Conservation (phyloP, 768 basidiomycete genomes). For the Hirschioporus abietinus region DNA sequence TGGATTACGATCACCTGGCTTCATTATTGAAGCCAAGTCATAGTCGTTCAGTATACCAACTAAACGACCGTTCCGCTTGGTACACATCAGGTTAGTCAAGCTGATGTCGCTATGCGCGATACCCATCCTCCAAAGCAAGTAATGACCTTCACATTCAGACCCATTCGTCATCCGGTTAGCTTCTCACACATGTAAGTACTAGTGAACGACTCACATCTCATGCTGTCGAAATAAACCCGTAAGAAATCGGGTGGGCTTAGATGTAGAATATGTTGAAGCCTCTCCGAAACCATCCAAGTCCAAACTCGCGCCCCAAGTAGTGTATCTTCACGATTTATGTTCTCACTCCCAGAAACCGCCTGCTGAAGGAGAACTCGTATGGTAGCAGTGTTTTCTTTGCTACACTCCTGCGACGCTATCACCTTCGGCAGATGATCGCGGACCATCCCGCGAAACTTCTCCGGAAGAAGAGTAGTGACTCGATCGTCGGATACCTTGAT, state of each 20-base stretch:
- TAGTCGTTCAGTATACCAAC: conserved; percentile 26
- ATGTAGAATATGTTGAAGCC: neutral
- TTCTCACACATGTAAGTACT: too few species aligned
- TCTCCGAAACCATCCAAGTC: neutral
- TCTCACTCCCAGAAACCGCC: neutral
- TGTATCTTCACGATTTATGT: neutral
- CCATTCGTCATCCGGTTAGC: too few species aligned
- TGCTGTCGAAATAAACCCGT: neutral
- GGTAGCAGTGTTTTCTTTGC: neutral
- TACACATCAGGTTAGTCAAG: conserved; percentile 26
- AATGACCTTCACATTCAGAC: conserved; percentile 16
- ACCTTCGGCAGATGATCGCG: neutral
- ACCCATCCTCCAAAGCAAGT: conserved; percentile 21
- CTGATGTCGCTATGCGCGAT: conserved; percentile 29
- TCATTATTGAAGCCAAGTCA: conserved; percentile 20
- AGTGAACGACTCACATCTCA: neutral
- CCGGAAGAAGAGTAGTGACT: neutral
- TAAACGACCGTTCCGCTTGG: conserved; percentile 7
- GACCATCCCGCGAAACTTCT: neutral
- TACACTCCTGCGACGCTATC: neutral
- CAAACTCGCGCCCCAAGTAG: neutral
- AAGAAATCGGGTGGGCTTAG: neutral
- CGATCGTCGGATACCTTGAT: neutral
- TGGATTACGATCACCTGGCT: neutral
- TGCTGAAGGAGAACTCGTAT: neutral